phyloP scores from a whole-genome alignment of 768 basidiomycete species.

The Mycena galopus region DNA sequence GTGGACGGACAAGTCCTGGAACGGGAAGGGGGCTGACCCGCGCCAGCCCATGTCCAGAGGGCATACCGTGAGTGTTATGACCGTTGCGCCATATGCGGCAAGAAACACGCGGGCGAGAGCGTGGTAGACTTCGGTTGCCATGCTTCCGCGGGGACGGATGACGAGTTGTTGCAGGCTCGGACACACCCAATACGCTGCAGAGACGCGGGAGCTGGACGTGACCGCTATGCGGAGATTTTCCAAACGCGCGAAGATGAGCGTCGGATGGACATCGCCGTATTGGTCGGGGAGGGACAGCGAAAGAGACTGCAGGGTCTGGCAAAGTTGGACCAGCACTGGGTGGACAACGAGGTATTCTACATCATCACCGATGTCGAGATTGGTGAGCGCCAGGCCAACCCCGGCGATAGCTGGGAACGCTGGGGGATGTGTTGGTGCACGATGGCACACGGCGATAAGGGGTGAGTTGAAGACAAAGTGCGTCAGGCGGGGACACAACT shows the following conservation, averaged over 20 bases:
- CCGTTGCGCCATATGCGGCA: background rate
- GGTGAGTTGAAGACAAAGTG: slow-evolving; percentile 9
- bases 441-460: background rate
- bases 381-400: background rate
- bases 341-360: background rate
- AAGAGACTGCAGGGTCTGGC: background rate
- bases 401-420: background rate
- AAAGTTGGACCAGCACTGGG: background rate
- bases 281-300: background rate
- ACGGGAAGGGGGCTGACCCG: background rate
- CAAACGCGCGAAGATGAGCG: slow-evolving; percentile 6
- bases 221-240: slow-evolving; percentile 1
- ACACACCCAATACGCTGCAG: background rate
- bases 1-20: background rate
- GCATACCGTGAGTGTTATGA: background rate
- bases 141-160: background rate
- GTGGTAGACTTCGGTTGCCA: background rate
- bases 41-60: background rate
- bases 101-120: background rate
- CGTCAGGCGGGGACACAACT: slow-evolving; percentile 16
- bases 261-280: background rate
- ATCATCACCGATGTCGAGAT: background rate
- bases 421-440: background rate
- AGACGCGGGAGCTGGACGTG: background rate
- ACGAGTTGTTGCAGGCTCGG: background rate